A percentile compares a stretch with the other conserved stretches of the same genome.
Evolutionary conservation across 225 moss, liverwort and hornwort genomes (phyloP).

Genomic region (Rhytidiadelphus loreus): DNA sequence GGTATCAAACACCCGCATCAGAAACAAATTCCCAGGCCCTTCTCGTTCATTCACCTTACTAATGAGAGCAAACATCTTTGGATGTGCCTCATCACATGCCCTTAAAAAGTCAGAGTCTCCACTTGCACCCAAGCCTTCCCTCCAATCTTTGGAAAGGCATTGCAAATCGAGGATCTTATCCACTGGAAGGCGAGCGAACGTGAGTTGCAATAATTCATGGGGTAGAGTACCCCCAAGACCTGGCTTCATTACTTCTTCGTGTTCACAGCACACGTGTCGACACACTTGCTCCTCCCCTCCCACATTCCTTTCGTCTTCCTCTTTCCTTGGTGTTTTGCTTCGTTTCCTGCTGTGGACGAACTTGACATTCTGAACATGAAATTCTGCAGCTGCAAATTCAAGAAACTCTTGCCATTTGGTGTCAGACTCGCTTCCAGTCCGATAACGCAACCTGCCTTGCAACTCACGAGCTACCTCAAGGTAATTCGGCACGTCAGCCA

Average conservation of each 20-base stretch:
- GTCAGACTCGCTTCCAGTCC: neutral
- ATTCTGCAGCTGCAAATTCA: neutral
- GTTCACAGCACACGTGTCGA: neutral
- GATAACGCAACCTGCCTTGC: neutral
- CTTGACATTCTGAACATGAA: neutral
- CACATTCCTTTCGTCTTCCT: neutral
- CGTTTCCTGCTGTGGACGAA: neutral
- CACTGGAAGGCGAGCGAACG: neutral
- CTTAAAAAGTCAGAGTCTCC: neutral
- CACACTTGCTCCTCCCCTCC: neutral
- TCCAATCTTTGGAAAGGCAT: neutral
- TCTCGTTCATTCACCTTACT: neutral
- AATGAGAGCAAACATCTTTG: neutral
- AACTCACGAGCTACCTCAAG: neutral
- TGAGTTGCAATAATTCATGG: neutral
- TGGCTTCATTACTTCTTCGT: neutral
- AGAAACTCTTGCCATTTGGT: neutral
- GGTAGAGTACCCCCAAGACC: neutral
- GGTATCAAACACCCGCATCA: neutral
- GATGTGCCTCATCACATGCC: neutral
- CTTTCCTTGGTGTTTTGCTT: neutral
- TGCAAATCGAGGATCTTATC: neutral
- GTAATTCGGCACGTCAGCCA: neutral
- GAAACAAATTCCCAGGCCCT: neutral
- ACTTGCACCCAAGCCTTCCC: neutral